Evolutionary conservation across 495 filamentous ascomycete genomes (phyloP).

Genomic region (Hypoxylon intermedium): DNA sequence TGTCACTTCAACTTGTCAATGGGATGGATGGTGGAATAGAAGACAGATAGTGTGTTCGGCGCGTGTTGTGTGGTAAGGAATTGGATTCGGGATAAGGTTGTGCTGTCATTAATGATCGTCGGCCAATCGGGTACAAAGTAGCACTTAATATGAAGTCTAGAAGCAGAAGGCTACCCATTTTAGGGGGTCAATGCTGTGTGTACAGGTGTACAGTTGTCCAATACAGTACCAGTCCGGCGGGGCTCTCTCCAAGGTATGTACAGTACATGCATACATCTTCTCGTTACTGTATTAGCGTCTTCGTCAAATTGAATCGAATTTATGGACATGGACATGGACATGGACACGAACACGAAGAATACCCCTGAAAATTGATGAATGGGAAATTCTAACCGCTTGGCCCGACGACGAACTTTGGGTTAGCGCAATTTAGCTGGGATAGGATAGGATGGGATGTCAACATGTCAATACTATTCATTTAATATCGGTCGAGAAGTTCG

Average conservation of each 20-base stretch:
- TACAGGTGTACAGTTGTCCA: constrained; percentile 22
- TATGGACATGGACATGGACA: constrained; percentile 1
- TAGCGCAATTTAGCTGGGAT: constrained; percentile 12
- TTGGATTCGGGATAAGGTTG: constrained; percentile 37
- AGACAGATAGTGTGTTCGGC: constrained; percentile 1
- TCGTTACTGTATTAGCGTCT: constrained; percentile 35
- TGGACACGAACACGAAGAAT: constrained; percentile 3
- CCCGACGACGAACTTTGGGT: not conserved
- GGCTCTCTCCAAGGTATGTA: not conserved
- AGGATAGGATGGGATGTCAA: not conserved
- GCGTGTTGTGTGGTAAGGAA: constrained; percentile 17
- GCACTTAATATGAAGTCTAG: constrained; percentile 12
- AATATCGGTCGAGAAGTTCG: constrained; percentile 5
- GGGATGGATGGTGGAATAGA: not conserved
- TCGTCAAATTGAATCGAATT: constrained; percentile 31
- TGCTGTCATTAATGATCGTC: constrained; percentile 33
- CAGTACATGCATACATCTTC: constrained; percentile 8
- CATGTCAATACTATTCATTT: not conserved
- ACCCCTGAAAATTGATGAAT: constrained; percentile 17
- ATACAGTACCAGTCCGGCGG: constrained; percentile 21
- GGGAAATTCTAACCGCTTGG: constrained; percentile 11
- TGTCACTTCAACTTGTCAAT: constrained; percentile 2
- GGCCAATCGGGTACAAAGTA: constrained; percentile 28
- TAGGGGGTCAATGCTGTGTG: constrained; percentile 20
- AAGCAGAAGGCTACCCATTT: constrained; percentile 32